Conservation (phyloP, 352 stramenopile genomes). For the Pythium scleroteichum region DNA sequence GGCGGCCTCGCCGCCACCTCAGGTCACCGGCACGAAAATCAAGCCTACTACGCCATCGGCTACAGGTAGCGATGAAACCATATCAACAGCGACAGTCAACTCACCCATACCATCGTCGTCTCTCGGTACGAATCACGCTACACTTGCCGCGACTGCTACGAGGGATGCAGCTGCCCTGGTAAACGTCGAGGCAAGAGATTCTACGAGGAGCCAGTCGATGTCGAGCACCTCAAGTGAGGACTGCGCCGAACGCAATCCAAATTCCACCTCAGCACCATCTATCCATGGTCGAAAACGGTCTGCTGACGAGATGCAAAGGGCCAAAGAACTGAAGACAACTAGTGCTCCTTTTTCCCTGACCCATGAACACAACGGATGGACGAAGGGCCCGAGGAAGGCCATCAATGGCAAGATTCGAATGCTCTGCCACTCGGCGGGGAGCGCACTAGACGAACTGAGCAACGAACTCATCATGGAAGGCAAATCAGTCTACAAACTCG, state of each 20-base stretch:
- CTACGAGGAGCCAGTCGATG: conserved; percentile 7
- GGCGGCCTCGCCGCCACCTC: conserved; percentile 11
- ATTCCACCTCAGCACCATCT: neutral
- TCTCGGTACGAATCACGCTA: too few species aligned
- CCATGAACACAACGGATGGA: too few species aligned
- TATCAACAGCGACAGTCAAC: neutral
- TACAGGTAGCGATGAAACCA: neutral
- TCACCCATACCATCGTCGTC: neutral
- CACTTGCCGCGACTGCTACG: neutral
- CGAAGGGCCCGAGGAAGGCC: conserved; percentile 66
- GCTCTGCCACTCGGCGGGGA: conserved; percentile 77
- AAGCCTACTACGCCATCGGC: neutral
- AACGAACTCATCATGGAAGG: conserved; percentile 83
- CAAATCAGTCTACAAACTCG: conserved; percentile 84
- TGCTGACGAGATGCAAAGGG: conserved; percentile 37
- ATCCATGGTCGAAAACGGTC: conserved; percentile 42
- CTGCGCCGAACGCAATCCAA: neutral
- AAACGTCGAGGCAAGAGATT: conserved; percentile 1
- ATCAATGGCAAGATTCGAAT: conserved; percentile 90
- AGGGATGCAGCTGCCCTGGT: neutral
- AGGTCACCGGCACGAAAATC: neutral
- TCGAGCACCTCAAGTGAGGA: conserved; percentile 12
- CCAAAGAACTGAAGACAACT: conserved; percentile 4
- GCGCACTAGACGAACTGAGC: conserved; percentile 81
- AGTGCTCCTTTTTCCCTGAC: conserved; percentile 1